Evolutionary conservation across 306 rosid genomes (phyloP), one percentile per base, ranked within the genome.

Genomic region (Ammopiptanthus mongolicus): DNA sequence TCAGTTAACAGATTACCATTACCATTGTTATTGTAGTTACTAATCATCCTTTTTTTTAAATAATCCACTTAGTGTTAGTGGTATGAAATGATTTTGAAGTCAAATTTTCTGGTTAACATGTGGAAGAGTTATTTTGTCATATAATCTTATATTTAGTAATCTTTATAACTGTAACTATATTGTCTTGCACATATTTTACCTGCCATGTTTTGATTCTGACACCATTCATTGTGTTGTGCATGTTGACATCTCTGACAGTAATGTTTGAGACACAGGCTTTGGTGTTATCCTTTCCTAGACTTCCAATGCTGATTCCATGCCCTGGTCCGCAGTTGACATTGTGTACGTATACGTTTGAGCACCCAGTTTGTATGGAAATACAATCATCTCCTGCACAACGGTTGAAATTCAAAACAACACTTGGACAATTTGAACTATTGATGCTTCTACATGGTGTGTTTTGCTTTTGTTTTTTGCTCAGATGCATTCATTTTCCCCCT

Each of bases 151-250:
- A 33, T 8, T 41, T 42, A 34, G 42, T 23, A 65, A 18, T 28
- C 0, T 17, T 29, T 56, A 12, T 53, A 65, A 65, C 3, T 46
- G 1, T 46, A 64, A 63, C 5, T 34, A 22, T 48, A 46, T 31
- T 53, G 19, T 42, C 39, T 76, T 58, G 61, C 15, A 51, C 15
- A 44, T 18, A 19, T 23, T 71, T 80, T 89, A 94, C 98, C 98
- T 94, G 98, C 98, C 97, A 95, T 70, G 98, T 95, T 88, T 95
- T 95, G 86, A 95, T 93, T 81, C 98, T 87, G 39, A 95, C 97
- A 48, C 98, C 98, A 78, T 57, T 91, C 98, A 95, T 91, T 48
- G 98, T 91, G 84, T 85, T 91, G 69, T 90, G 93, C 88, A 94
- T 90, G 48, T 34, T 81, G 25, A 94, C 86, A 48, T 94, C 97